Evolutionary conservation across 1,284 basidiomycete species (phyloP).

Genomic region (Cronartium ribicola): DNA sequence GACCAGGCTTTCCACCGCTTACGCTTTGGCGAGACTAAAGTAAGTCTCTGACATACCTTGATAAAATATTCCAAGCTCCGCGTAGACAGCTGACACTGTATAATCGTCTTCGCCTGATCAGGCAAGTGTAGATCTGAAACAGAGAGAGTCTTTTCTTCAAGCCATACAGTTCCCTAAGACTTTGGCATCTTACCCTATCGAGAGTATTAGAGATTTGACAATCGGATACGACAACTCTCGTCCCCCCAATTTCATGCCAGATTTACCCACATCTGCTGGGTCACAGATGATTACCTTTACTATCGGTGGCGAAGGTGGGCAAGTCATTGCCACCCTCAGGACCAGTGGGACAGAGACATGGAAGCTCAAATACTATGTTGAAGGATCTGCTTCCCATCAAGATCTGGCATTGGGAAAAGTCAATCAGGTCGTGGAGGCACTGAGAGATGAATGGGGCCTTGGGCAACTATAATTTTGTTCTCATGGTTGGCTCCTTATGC

Average conservation of each 20-base stretch:
- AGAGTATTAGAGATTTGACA: slow-evolving; percentile 67
- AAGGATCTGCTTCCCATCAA: not conserved
- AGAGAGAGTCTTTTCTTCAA: not conserved
- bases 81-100: not conserved
- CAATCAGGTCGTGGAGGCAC: slow-evolving; percentile 15
- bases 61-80: not conserved
- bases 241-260: slow-evolving; percentile 62
- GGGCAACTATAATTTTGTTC: not conserved
- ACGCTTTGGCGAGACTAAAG: slow-evolving; percentile 51
- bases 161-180: slow-evolving; percentile 54
- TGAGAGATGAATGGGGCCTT: slow-evolving; percentile 29
- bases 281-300: slow-evolving; percentile 79
- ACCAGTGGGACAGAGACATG: slow-evolving; percentile 70
- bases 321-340: slow-evolving; percentile 61
- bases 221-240: slow-evolving; percentile 58
- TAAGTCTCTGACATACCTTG: not conserved
- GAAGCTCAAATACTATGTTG: slow-evolving; percentile 37
- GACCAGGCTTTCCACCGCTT: slow-evolving; percentile 65
- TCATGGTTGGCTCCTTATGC: no score
- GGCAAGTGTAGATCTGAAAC: slow-evolving; percentile 5
- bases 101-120: no score
- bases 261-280: slow-evolving; percentile 63
- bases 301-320: slow-evolving; percentile 55
- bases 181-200: slow-evolving; percentile 62
- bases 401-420: slow-evolving; percentile 9